These are phyloP conservation scores for Monilinia fructicola DNA, from an alignment of 2,329 filamentous ascomycete species.

Conservation along the genomic window DNA sequence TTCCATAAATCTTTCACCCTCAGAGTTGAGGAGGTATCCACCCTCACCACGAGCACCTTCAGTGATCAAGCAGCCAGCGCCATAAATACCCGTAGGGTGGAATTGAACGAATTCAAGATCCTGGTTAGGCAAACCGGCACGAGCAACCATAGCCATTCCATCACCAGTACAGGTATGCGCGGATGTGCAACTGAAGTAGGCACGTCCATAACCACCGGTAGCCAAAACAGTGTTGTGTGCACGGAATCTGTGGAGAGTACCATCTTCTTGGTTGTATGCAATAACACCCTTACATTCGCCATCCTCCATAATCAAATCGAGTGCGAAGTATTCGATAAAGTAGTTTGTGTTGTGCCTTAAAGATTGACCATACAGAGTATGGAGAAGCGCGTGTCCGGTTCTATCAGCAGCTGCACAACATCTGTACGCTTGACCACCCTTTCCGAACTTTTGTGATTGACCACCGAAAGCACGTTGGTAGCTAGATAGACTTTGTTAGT, in stretches of 20 bases:
- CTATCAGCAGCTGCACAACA: conserved; percentile 42
- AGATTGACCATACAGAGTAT: conserved; percentile 51
- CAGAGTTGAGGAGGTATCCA: conserved; percentile 49
- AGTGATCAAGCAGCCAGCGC: conserved; percentile 51
- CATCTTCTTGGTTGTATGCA: conserved; percentile 44
- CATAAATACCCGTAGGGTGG: conserved; percentile 52
- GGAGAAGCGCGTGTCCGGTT: conserved; percentile 51
- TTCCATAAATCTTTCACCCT: conserved; percentile 53
- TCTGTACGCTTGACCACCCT: conserved; percentile 49
- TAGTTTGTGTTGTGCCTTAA: conserved; percentile 50
- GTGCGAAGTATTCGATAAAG: conserved; percentile 52
- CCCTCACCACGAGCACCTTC: conserved; percentile 52
- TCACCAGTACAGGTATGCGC: conserved; percentile 52
- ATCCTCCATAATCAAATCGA: conserved; percentile 50
- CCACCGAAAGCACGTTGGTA: conserved; percentile 51
- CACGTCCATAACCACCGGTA: conserved; percentile 51
- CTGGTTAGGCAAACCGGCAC: conserved; percentile 50
- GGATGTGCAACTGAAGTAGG: conserved; percentile 51
- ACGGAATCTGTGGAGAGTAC: conserved; percentile 47
- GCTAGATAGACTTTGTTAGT: conserved; percentile 45
- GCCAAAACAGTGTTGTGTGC: conserved; percentile 50
- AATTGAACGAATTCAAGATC: conserved; percentile 55
- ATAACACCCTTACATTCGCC: conserved; percentile 49
- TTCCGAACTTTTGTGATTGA: conserved; percentile 48
- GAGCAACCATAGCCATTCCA: conserved; percentile 50